Evolutionary conservation across 768 basidiomycete genomes (phyloP), one percentile per base, ranked within the genome.

Genomic region (Amanita polypyramis): DNA sequence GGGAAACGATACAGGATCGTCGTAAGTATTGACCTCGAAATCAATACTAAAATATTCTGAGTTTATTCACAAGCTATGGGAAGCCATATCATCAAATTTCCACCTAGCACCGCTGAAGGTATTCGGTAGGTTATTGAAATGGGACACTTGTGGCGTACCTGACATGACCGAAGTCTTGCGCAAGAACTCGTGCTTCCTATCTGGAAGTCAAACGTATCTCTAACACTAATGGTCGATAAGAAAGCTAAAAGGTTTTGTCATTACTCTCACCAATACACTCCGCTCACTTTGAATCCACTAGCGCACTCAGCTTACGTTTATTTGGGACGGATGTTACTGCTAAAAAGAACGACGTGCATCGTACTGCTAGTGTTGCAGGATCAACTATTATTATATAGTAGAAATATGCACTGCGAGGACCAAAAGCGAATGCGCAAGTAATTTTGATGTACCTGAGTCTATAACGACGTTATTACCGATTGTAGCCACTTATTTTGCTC

Each of bases 181-280:
- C 80, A 88, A 54, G 82, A 91, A 44, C 71, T 98, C 20, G 63
- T 85, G n/a, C 67, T 97, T n/a, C 95, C 96, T 0, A 75, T 98
- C 44, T 98, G 95, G 96, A 93, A 89, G 65, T 92, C 91, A 2
- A 84, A 83, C 50, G 79, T 81, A 10, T 95, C 92, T 0, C 61
- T 95, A 45, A 80, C 85, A 0, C 70, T 98, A 50, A 92, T 98
- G 91, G 80, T 96, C 46, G 93, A 98, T 66, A 99, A 98, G 65
- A 87, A 87, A 59, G 89, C 92, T 20, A 98, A 98, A 67, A 90
- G 85, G 94, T 91, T 37, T 9, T 70, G 61, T 8, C 14, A 12
- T 10, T 12, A 15, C 3, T 23, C 21, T n/a, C 17, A 5, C 10
- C 43, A n/a, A 20, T 32, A 37, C 9, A 15, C 35, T 43, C 29